Evolutionary conservation across 2,329 filamentous ascomycete species (phyloP).

Genomic region (Diaporthe sp.): DNA sequence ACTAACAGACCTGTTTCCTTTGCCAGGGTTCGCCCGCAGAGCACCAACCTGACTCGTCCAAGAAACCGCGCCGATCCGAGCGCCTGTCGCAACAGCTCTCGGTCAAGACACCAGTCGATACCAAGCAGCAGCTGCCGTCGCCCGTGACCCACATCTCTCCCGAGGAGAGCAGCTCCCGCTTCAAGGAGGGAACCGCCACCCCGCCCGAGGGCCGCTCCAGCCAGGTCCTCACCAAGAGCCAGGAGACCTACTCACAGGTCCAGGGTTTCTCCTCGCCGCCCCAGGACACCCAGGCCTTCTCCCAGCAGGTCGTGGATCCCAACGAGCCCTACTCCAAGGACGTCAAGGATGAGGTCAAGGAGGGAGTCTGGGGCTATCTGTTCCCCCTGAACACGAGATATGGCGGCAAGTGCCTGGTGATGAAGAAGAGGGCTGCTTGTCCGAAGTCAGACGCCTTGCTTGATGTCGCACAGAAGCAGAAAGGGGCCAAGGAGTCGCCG

Average conservation of each 20-base stretch:
- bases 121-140: slow-evolving; percentile 80
- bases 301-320: slow-evolving; percentile 83
- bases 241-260: slow-evolving; percentile 56
- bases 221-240: slow-evolving; percentile 59
- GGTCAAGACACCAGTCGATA: slow-evolving; percentile 67
- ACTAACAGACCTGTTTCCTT: slow-evolving; percentile 41
- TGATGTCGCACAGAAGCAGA: slow-evolving; percentile 51
- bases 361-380: slow-evolving; percentile 96
- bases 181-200: slow-evolving; percentile 78
- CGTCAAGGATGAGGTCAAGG: slow-evolving; percentile 82
- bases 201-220: slow-evolving; percentile 71
- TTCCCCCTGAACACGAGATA: slow-evolving; percentile 81
- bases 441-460: slow-evolving; percentile 63
- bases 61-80: slow-evolving; percentile 86
- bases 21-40: slow-evolving; percentile 74
- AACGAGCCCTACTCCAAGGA: slow-evolving; percentile 80
- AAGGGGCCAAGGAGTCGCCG: slow-evolving; percentile 56
- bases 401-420: slow-evolving; percentile 72
- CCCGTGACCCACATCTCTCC: slow-evolving; percentile 74
- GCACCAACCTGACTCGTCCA: slow-evolving; percentile 69
- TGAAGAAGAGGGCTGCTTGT: slow-evolving; percentile 80
- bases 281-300: slow-evolving; percentile 77
- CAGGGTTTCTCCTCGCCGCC: slow-evolving; percentile 64
- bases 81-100: slow-evolving; percentile 68
- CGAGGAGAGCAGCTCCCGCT: slow-evolving; percentile 69